Evolutionary conservation across 2,329 filamentous ascomycete species (phyloP).

Genomic region (Xylaria arbuscula): DNA sequence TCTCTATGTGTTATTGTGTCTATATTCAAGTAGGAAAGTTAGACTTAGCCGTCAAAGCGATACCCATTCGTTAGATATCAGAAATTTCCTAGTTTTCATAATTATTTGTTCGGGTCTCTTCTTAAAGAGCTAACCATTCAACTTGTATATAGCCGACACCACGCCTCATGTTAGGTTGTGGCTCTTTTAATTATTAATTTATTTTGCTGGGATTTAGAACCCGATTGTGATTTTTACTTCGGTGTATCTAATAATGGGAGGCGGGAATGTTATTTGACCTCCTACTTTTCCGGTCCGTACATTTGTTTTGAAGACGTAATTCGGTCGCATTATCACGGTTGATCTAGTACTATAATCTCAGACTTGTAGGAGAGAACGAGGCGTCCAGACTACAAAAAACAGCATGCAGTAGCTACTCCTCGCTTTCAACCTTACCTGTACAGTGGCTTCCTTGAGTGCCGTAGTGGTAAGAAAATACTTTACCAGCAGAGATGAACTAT

Average conservation of each 20-base stretch:
- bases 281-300: no score
- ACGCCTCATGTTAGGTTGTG: background rate
- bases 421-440: background rate
- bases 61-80: slow-evolving; percentile 8
- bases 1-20: background rate
- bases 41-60: slow-evolving; percentile 7
- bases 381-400: background rate
- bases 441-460: background rate
- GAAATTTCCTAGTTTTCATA: background rate
- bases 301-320: no score
- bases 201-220: background rate
- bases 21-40: background rate
- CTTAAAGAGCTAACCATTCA: background rate
- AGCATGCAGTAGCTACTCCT: background rate
- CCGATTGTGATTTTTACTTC: background rate
- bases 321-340: no score
- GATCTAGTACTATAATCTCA: background rate
- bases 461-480: background rate
- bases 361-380: background rate
- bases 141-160: background rate
- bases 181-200: background rate
- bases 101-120: background rate
- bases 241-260: no score
- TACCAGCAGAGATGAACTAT: background rate
- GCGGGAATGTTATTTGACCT: no score